phyloP scores from a whole-genome alignment of 1,284 basidiomycete genomes.

The Sanghuangporus sanghuang region DNA sequence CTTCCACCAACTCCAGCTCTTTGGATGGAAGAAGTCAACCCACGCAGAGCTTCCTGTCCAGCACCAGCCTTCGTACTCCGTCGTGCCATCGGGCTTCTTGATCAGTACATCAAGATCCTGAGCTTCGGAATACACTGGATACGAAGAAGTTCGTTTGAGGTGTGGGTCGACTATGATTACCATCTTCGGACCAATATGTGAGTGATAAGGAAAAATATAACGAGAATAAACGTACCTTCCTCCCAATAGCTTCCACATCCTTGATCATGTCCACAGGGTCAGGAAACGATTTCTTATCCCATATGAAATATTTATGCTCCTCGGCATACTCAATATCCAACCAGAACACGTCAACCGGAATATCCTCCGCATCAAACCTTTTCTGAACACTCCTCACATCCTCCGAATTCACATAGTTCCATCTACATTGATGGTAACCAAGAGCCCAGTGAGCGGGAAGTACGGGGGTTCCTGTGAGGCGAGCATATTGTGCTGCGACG shows the following conservation, averaged over 20 bases:
- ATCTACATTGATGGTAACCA: constrained; percentile 96
- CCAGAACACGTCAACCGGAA: constrained; percentile 98
- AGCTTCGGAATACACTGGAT: constrained; percentile 85
- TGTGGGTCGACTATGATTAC: constrained; percentile 90
- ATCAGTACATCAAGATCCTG: constrained; percentile 78
- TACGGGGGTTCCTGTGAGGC: constrained; percentile 80
- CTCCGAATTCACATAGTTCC: constrained; percentile 94
- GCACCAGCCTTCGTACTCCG: constrained; percentile 97
- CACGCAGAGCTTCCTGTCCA: constrained; percentile 95
- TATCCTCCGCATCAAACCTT: constrained; percentile 88
- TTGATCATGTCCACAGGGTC: constrained; percentile 92
- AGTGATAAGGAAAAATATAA: neutral
- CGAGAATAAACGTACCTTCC: constrained; percentile 57
- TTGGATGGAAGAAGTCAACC: constrained; percentile 96
- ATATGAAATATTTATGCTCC: constrained; percentile 97
- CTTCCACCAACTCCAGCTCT: constrained; percentile 89
- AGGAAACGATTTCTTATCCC: constrained; percentile 90
- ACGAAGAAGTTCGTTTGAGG: constrained; percentile 77
- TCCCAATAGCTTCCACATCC: constrained; percentile 77
- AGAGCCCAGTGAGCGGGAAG: constrained; percentile 90
- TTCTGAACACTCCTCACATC: constrained; percentile 87
- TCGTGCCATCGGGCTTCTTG: constrained; percentile 72
- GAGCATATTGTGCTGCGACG: constrained; percentile 83
- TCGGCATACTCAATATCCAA: constrained; percentile 96
- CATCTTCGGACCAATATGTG: constrained; percentile 5